A percentile compares a stretch with the other conserved stretches of the same genome.
Evolutionary conservation across 768 basidiomycete species (phyloP).

Genomic region (Collybia sordida): DNA sequence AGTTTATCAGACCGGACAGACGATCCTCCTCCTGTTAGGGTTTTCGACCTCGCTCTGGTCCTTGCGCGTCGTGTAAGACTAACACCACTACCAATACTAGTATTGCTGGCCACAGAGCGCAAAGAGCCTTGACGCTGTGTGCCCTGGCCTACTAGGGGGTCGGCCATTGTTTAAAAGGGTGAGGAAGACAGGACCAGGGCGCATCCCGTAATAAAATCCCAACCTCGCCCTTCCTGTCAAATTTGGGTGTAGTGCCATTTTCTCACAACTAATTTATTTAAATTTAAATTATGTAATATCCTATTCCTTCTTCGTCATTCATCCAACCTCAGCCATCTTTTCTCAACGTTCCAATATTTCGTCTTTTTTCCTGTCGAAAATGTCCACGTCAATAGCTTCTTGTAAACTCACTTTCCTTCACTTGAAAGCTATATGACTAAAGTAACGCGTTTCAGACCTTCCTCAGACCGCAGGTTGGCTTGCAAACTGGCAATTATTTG

Average conservation of each 20-base stretch:
- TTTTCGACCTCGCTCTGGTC: conserved; percentile 53
- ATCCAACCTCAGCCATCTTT: background rate
- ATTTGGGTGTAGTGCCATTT: conserved; percentile 4
- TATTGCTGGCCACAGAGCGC: conserved; percentile 49
- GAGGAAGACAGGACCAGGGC: conserved; percentile 13
- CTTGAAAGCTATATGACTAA: background rate
- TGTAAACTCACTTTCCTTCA: conserved; percentile 6
- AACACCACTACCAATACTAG: conserved; percentile 46
- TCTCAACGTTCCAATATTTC: background rate
- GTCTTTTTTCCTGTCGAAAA: background rate
- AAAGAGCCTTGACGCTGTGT: conserved; percentile 36
- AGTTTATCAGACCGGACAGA: conserved; percentile 21
- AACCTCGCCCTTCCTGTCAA: conserved; percentile 5
- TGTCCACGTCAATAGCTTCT: conserved; percentile 8
- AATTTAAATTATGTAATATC: conserved; percentile 8
- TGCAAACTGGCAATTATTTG: conserved; percentile 86
- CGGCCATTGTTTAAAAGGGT: conserved; percentile 26
- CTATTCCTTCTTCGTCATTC: background rate
- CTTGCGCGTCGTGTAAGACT: conserved; percentile 55
- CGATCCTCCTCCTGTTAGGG: conserved; percentile 36
- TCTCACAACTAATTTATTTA: conserved; percentile 5
- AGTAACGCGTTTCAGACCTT: conserved; percentile 42
- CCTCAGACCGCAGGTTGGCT: conserved; percentile 70
- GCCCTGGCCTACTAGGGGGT: conserved; percentile 10
- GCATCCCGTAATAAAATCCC: conserved; percentile 6